A percentile compares a stretch with the other conserved stretches of the same genome.
These are phyloP conservation scores for Debaryomyces hansenii DNA, from an alignment of 805 yeast species.

Conservation along the genomic window DNA sequence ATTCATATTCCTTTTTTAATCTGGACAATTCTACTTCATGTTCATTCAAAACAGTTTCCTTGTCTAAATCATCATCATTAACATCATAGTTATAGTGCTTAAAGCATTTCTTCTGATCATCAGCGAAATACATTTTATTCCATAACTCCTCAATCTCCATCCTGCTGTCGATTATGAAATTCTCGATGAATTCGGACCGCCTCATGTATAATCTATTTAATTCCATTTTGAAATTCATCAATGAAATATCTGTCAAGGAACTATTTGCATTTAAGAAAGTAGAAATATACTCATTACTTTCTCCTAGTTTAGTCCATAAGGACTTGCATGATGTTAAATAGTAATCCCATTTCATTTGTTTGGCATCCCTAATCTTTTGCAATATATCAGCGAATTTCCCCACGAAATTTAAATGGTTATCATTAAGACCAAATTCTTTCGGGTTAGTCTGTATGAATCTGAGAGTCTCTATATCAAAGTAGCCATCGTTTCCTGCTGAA, in stretches of 20 bases:
- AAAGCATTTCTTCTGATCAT: constrained; percentile 50
- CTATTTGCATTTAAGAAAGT: constrained; percentile 47
- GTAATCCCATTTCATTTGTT: constrained; percentile 36
- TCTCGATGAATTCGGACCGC: constrained; percentile 64
- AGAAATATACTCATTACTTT: constrained; percentile 40
- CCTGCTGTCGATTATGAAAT: constrained; percentile 65
- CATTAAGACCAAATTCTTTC: constrained; percentile 38
- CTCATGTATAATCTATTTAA: constrained; percentile 55
- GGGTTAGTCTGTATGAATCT: constrained; percentile 36
- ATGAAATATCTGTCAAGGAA: constrained; percentile 45
- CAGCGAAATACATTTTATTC: constrained; percentile 59
- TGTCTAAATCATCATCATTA: constrained; percentile 41
- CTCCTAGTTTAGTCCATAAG: constrained; percentile 60
- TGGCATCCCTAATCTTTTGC: constrained; percentile 28
- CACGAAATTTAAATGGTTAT: constrained; percentile 33
- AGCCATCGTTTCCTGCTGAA: constrained; percentile 22
- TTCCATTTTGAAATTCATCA: constrained; percentile 56
- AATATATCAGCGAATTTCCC: constrained; percentile 31
- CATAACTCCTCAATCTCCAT: constrained; percentile 59
- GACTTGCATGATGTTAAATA: constrained; percentile 41
- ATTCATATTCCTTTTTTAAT: constrained; percentile 50
- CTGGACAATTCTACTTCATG: constrained; percentile 64
- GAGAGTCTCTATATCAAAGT: constrained; percentile 39
- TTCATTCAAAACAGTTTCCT: constrained; percentile 59
- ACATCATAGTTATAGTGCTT: constrained; percentile 34